Evolutionary conservation across 345 rosid species (phyloP).

Genomic region (Citrus trifoliata): DNA sequence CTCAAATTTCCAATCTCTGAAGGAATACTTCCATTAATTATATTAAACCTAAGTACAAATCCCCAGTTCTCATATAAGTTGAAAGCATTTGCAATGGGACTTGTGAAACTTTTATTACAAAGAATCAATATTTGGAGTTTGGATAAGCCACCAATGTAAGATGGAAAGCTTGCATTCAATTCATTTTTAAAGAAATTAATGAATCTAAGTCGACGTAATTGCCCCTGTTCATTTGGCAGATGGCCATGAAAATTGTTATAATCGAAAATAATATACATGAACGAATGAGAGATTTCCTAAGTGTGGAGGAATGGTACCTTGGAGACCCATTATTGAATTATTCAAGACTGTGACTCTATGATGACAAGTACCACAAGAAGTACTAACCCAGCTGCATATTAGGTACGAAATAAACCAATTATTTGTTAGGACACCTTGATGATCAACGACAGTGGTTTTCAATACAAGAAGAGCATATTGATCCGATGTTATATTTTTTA

Average conservation of each 20-base stretch:
- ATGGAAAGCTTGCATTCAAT: slow-evolving; percentile 6
- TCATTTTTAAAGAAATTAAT: not conserved
- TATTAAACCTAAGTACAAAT: not conserved
- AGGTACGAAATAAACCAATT: no score
- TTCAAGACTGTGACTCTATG: no score
- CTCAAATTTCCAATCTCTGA: not conserved
- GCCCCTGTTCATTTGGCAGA: not conserved
- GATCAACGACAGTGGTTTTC: no score
- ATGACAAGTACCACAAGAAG: no score
- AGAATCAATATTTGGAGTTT: not conserved
- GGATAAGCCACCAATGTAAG: not conserved
- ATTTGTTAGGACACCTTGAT: no score
- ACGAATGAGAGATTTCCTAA: not conserved
- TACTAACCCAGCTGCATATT: no score
- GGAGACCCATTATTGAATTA: no score
- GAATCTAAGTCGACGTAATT: no score
- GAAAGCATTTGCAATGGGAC: not conserved
- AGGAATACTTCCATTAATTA: not conserved
- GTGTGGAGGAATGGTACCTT: no score
- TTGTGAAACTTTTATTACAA: not conserved
- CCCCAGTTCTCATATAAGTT: not conserved
- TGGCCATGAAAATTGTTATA: not conserved
- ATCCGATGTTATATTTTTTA: no score
- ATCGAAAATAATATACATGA: not conserved
- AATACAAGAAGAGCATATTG: no score